Percentiles rank a stretch among this genome's conserved stretches.
Conservation (phyloP, 306 rosid species). For the Heteromeles arbutifolia region DNA sequence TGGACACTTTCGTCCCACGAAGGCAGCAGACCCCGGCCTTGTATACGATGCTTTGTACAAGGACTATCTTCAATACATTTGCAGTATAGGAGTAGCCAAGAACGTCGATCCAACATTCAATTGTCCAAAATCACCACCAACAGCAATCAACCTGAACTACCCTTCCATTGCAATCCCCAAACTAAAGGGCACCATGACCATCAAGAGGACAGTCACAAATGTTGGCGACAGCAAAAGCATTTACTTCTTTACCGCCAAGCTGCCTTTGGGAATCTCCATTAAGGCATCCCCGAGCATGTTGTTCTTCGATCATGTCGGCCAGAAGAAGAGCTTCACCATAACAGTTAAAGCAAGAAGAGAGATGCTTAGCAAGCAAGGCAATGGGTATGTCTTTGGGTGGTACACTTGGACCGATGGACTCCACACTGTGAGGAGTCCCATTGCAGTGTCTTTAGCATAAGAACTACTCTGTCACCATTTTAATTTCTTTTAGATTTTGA, state of each 20-base stretch:
- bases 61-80: constrained; percentile 62
- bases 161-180: constrained; percentile 68
- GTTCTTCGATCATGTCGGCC: constrained; percentile 47
- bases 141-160: constrained; percentile 59
- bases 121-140: constrained; percentile 40
- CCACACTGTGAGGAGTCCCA: constrained; percentile 55
- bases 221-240: constrained; percentile 48
- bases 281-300: constrained; percentile 52
- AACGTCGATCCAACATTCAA: constrained; percentile 18
- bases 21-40: constrained; percentile 77
- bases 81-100: constrained; percentile 37
- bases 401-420: constrained; percentile 50
- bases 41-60: constrained; percentile 69
- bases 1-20: constrained; percentile 68
- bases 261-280: constrained; percentile 47
- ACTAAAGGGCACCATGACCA: constrained; percentile 32
- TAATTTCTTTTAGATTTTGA: neutral
- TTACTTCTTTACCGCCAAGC: constrained; percentile 48
- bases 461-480: neutral
- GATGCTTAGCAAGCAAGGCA: constrained; percentile 9
- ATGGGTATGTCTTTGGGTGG: constrained; percentile 61
- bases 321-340: constrained; percentile 51
- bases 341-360: constrained; percentile 36
- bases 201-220: constrained; percentile 67
- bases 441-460: constrained; percentile 57